phyloP scores from a whole-genome alignment of 1,284 basidiomycete species.

The Apiotrichum brassicae region DNA sequence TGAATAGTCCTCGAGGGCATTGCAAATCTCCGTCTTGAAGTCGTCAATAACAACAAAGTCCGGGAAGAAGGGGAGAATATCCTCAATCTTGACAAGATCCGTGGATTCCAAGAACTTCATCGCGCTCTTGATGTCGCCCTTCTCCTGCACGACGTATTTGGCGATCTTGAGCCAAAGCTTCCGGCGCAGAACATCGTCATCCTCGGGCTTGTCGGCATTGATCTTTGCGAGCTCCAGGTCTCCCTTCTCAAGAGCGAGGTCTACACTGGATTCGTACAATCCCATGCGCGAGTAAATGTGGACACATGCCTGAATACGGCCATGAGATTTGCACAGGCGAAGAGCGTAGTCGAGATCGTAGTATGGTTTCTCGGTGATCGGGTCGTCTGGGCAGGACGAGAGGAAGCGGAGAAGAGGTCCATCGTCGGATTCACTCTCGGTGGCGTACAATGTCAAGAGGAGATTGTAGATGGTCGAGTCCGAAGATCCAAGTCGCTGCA shows the following conservation, averaged over 20 bases:
- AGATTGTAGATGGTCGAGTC: conserved; percentile 90
- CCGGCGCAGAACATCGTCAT: conserved; percentile 77
- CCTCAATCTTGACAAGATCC: conserved; percentile 92
- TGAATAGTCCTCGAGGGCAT: conserved; percentile 89
- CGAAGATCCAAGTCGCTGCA: conserved; percentile 64
- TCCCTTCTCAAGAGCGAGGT: conserved; percentile 86
- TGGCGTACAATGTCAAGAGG: conserved; percentile 77
- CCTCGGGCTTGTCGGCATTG: conserved; percentile 88
- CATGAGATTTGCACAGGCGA: conserved; percentile 76
- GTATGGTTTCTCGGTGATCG: conserved; percentile 76
- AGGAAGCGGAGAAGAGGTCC: conserved; percentile 78
- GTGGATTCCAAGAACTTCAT: conserved; percentile 95
- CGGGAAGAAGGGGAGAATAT: conserved; percentile 98
- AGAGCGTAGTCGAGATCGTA: conserved; percentile 97
- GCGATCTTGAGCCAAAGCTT: conserved; percentile 98
- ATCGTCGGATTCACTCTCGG: conserved; percentile 57
- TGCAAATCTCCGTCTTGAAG: conserved; percentile 98
- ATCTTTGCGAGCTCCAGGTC: conserved; percentile 88
- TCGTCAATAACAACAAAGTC: conserved; percentile 99
- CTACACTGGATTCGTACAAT: conserved; percentile 90
- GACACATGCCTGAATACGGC: conserved; percentile 82
- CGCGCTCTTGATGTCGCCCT: conserved; percentile 95
- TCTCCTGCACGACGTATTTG: conserved; percentile 91
- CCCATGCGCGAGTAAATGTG: conserved; percentile 98
- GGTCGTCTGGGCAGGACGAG: conserved; percentile 71